Evolutionary conservation across 2,329 filamentous ascomycete species (phyloP).

Genomic region (Metarhizium guizhouense): DNA sequence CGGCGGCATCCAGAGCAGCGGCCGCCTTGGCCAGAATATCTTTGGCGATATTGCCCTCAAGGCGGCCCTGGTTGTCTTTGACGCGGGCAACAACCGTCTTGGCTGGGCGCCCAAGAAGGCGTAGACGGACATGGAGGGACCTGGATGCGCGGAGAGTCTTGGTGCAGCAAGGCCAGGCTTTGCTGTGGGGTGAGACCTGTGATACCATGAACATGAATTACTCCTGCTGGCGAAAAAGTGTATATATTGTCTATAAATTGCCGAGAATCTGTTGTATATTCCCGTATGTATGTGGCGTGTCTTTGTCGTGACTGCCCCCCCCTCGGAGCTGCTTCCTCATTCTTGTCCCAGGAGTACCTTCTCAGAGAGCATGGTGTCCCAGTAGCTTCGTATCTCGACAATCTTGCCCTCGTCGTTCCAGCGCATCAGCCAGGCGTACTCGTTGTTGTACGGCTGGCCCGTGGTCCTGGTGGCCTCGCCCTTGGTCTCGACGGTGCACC

Average conservation of each 20-base stretch:
- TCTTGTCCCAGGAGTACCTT: slow-evolving; percentile 7
- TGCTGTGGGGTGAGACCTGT: too few relatives aligned
- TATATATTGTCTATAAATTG: not conserved
- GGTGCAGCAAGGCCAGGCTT: too few relatives aligned
- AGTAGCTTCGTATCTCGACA: slow-evolving; percentile 16
- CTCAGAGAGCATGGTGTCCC: slow-evolving; percentile 14
- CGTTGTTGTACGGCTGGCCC: slow-evolving; percentile 15
- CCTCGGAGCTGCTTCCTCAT: not conserved
- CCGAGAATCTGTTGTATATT: not conserved
- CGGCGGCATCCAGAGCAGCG: slow-evolving; percentile 55
- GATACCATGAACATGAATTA: not conserved
- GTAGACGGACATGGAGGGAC: slow-evolving; percentile 45
- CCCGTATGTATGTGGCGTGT: too few relatives aligned
- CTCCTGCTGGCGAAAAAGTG: not conserved
- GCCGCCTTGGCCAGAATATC: slow-evolving; percentile 39
- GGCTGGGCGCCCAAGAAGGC: slow-evolving; percentile 27
- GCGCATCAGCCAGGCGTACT: slow-evolving; percentile 15
- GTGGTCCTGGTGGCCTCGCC: slow-evolving; percentile 12
- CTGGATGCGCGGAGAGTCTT: not conserved
- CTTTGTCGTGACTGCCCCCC: too few relatives aligned
- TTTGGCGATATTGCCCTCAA: slow-evolving; percentile 55
- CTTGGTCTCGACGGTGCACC: slow-evolving; percentile 13
- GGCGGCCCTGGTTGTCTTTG: slow-evolving; percentile 50
- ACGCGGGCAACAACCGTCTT: slow-evolving; percentile 43
- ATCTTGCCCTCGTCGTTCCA: slow-evolving; percentile 15